phyloP scores from a whole-genome alignment of 1,139 yeast genomes.

The Diutina siamensis region DNA sequence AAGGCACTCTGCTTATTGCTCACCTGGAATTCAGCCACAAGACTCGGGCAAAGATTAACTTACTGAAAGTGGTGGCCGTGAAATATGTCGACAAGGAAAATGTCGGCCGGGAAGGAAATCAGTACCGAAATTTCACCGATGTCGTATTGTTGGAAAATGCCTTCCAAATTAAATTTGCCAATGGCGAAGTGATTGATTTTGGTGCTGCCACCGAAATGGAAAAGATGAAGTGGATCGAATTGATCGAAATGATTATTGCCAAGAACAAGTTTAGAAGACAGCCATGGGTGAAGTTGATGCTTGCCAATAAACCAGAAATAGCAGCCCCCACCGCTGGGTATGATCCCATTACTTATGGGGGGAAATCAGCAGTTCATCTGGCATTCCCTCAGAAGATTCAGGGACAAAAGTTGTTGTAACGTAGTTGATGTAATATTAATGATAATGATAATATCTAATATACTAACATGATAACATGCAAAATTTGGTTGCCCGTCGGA shows the following conservation, averaged over 20 bases:
- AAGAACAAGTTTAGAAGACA: slow-evolving; percentile 46
- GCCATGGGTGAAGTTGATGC: slow-evolving; percentile 58
- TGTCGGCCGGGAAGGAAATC: slow-evolving; percentile 17
- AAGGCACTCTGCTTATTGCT: slow-evolving; percentile 52
- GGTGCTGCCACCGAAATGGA: slow-evolving; percentile 53
- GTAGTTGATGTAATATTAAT: neutral
- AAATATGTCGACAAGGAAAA: slow-evolving; percentile 37
- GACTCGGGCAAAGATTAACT: slow-evolving; percentile 56
- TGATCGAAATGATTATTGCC: slow-evolving; percentile 41
- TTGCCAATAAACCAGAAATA: slow-evolving; percentile 10
- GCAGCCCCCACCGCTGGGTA: neutral
- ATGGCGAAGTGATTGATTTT: slow-evolving; percentile 61
- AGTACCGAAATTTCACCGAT: slow-evolving; percentile 51
- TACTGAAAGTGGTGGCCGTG: slow-evolving; percentile 47
- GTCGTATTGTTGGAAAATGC: slow-evolving; percentile 50
- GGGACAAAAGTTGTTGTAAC: neutral
- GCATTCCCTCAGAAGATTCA: slow-evolving; percentile 1
- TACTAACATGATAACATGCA: too few relatives aligned
- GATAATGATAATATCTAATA: slow-evolving; percentile 2
- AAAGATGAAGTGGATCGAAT: slow-evolving; percentile 43
- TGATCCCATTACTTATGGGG: neutral
- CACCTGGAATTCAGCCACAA: slow-evolving; percentile 52
- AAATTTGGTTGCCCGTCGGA: too few relatives aligned
- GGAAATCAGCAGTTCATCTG: neutral
- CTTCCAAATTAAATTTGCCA: slow-evolving; percentile 50